Base-by-base conservation (phyloP, 208 protist species). In the Acanthamoeba healyi region DNA sequence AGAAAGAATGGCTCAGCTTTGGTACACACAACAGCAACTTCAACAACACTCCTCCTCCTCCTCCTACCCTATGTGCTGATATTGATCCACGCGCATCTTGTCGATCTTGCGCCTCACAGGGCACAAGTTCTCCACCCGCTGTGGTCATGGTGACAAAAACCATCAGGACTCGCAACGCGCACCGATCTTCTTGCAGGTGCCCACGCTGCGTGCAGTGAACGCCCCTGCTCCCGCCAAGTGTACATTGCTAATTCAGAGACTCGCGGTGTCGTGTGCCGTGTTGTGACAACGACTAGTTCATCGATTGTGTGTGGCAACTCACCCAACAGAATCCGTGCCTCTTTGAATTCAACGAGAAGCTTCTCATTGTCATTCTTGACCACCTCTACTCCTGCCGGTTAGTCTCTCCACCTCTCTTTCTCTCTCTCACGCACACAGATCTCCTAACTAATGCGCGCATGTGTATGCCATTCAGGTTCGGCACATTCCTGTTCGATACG, bases 301-400 rank as follows among this genome's bases (percentile, higher is more conserved):
- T 99, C 51, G 98, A 99, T 90, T 98, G 97, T 74, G 98, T 99
- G 36, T 99, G 96, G 93, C 99, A 99, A 91, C 54, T 99, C 17
- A 77, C 97, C 14, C 96, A 95, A 14, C 98, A 99, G 96, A 98
- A 98, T 88, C 98, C 99, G 17, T 93, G 93, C 29, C 79, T 95
- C 34, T 99, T 99, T 95, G 98, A 99, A 96, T 99, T 99, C 92
- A 99, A 98, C 38, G 91, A 97, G 24, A 61, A 74, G 26, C 96
- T 99, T 24, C 96, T 99, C 5, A 95, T 97, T 26, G 96, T 96
- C 51, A 96, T 99, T n/a, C 95, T 97, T 6, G 97, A 98, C 46
- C 95, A 96, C 19, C 94, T 98, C 24, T 98, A 98, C 94, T 95
- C 96, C 24, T 98, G 98, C 92, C 65, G 97, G 46, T 98, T 92